Conservation (phyloP, 306 rosid species). For the Trifolium fragiferum region DNA sequence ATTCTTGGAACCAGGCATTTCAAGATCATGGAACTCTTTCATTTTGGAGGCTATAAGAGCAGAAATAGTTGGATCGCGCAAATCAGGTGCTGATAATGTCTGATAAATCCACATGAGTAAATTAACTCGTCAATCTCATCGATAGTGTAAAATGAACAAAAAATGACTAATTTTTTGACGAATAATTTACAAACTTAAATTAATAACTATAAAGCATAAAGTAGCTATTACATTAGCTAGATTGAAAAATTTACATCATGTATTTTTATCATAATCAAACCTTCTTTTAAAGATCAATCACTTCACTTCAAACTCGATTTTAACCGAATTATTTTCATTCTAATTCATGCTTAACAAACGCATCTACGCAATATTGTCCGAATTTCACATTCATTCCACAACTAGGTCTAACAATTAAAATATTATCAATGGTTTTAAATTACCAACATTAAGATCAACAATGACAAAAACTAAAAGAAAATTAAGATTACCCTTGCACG, state of each 20-base stretch:
- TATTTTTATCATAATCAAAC: too few species aligned
- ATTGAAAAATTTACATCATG: background rate
- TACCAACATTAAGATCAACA: background rate
- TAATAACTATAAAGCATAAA: background rate
- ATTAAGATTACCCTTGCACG: slow-evolving; percentile 71
- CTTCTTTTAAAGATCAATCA: too few species aligned
- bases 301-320: background rate
- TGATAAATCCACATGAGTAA: slow-evolving; percentile 41
- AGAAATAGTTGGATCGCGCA: slow-evolving; percentile 69
- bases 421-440: background rate
- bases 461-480: background rate
- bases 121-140: slow-evolving; percentile 14
- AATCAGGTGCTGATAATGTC: slow-evolving; percentile 80
- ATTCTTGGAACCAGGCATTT: slow-evolving; percentile 72
- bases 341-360: background rate
- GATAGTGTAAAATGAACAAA: background rate
- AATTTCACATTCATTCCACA: background rate
- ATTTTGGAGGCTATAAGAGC: slow-evolving; percentile 72
- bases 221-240: background rate
- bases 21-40: slow-evolving; percentile 86
- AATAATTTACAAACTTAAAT: too few species aligned
- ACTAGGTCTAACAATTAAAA: background rate
- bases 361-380: background rate
- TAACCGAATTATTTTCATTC: background rate
- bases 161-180: background rate